Evolutionary conservation across 257 asterid genomes (phyloP), one percentile per base, ranked within the genome.

Genomic region (Cinchona pubescens): DNA sequence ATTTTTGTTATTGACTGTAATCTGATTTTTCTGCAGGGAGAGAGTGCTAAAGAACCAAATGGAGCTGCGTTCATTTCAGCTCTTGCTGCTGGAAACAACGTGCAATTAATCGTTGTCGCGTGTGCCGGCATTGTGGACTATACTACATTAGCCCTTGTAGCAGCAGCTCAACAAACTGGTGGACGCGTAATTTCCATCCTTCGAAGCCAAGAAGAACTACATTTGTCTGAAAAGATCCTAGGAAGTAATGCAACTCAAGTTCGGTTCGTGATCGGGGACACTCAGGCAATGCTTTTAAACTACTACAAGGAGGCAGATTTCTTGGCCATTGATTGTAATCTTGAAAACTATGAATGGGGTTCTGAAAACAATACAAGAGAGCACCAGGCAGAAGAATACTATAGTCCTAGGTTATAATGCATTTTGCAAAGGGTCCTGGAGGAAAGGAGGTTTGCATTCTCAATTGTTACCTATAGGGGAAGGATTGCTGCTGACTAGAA

Each of bases 71-170:
- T 91, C 84, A 88, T 93, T 32, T 91, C 98, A 1, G 96, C 96
- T n/a, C 77, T 93, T 8, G 97, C 96, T 0, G 98, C 98, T 3
- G 97, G 98, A 5, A 93, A 88, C 83, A 93, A 86, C 23, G 92
- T 76, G n/a, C 93, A 83, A 38, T 70, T 88, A 63, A 87, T 83
- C 78, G 89, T 87, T 18, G 88, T 87, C 0, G 96, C 91, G 0
- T 90, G 97, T 76, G 84, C 88, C 55, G 78, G 83, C 16, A 38
- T 86, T 0, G 91, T 91, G 19, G 97, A 89, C 23, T 80, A 91
- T 49, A 88, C 96, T 71, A 76, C 88, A 45, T 79, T 88, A 5
- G 97, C 98, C 72, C 77, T 93, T 34, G 88, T 76, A 21, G 93
- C 90, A 0, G 98, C 96, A 0, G 93, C 98, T 0, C 97, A 90